Base-by-base conservation (phyloP, 1,284 basidiomycete genomes). In the Xerocomus amazonicus region DNA sequence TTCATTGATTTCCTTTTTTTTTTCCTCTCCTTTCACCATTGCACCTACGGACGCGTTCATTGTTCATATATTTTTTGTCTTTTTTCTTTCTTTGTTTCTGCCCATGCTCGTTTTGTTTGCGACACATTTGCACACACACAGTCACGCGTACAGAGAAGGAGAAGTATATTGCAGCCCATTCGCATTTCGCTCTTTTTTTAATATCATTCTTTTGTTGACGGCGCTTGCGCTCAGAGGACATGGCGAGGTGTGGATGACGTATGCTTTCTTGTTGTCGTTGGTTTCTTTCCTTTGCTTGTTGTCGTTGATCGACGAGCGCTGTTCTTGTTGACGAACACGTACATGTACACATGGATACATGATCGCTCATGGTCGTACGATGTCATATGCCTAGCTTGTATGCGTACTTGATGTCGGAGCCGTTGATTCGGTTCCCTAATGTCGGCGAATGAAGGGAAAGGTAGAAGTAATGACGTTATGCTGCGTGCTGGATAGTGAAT, bases 131-230 rank as follows among this genome's bases (percentile, higher is more conserved):
- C 13, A 42, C 29, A 29, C 34, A 10, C 36, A 31, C 31, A 13
- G 37, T 52, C 33, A 49, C 27, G 39, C 34, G 34, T 17, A 47
- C 17, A 36, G 43, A 40, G 33, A 29, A 32, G 9, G 36, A 36
- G 4, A 36, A 35, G 16, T 50, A 53, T 56, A 53, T 52, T 19
- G 46, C 54, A 40, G 19, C 19, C 26, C 50, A 52, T 52, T 48
- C 44, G 16, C 55, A 59, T 45, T 45, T 53, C 62, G 51, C 62
- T 61, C 62, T 36, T 61, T 64, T 64, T 53, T 56, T 51, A 52
- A 64, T 65, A 60, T 56, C 62, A 59, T 54, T 62, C 62, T 34
- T 61, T 61, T 61, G 59, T 51, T 46, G 23, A 43, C 23, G 39
- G 37, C 35, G 55, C 34, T 46, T 34, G 52, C 40, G 37, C 45